phyloP scores from a whole-genome alignment of 768 basidiomycete genomes.

The Lactarius hengduanensis region DNA sequence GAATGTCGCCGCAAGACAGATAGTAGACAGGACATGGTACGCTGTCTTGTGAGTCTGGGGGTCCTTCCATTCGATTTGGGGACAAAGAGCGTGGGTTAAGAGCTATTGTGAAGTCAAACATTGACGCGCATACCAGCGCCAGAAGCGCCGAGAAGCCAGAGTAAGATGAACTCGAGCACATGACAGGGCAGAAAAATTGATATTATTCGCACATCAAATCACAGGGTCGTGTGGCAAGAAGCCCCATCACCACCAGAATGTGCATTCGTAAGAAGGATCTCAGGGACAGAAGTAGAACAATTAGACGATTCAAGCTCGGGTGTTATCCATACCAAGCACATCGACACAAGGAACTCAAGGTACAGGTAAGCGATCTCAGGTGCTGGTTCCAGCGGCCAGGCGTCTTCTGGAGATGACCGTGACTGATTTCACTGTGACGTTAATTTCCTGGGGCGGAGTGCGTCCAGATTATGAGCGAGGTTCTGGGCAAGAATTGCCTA shows the following conservation, averaged over 20 bases:
- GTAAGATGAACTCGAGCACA: constrained; percentile 19
- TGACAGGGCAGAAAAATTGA: constrained; percentile 17
- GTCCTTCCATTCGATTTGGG: constrained; percentile 28
- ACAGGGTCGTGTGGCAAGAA: constrained; percentile 17
- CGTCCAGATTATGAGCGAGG: constrained; percentile 1
- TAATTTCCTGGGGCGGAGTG: background rate
- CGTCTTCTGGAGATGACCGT: constrained; percentile 3
- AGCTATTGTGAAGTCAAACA: constrained; percentile 13
- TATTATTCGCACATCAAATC: constrained; percentile 20
- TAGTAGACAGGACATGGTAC: constrained; percentile 3
- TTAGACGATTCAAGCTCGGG: background rate
- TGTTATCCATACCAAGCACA: background rate
- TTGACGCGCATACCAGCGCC: constrained; percentile 23
- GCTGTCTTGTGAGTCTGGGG: constrained; percentile 7
- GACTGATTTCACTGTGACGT: constrained; percentile 15
- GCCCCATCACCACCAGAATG: constrained; percentile 4
- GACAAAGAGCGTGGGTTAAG: constrained; percentile 28
- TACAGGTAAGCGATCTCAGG: background rate
- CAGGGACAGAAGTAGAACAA: constrained; percentile 11
- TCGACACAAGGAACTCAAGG: background rate
- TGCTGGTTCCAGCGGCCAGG: constrained; percentile 6
- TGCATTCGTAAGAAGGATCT: background rate
- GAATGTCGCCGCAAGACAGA: constrained; percentile 11
- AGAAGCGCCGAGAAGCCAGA: constrained; percentile 14
- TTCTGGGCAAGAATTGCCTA: constrained; percentile 10